Evolutionary conservation across 257 asterid species (phyloP).

Genomic region (Solanum chmielewskii): DNA sequence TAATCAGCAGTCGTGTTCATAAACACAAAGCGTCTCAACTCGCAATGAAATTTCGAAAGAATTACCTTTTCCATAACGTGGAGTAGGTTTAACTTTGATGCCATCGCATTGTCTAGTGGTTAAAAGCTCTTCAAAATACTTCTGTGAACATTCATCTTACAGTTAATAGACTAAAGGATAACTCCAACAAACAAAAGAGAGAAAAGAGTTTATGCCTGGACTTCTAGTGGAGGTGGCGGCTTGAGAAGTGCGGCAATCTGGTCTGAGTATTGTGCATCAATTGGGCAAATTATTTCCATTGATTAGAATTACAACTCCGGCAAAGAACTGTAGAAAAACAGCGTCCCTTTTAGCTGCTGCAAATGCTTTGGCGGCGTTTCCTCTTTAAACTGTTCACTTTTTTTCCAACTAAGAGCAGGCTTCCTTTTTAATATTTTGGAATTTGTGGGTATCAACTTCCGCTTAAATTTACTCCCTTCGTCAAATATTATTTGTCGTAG

Average conservation of each 20-base stretch:
- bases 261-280: conserved; percentile 32
- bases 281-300: conserved; percentile 30
- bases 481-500: no score
- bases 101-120: conserved; percentile 32
- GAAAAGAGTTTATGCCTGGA: conserved; percentile 27
- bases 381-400: neutral
- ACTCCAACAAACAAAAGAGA: neutral
- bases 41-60: neutral
- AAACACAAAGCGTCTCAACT: neutral
- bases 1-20: neutral
- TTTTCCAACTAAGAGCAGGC: neutral
- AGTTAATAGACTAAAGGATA: neutral
- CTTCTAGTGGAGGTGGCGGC: conserved; percentile 45
- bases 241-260: conserved; percentile 47
- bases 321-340: neutral
- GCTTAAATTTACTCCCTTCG: no score
- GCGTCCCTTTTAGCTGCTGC: neutral
- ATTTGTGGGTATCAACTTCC: no score
- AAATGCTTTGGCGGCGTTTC: neutral
- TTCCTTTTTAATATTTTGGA: no score
- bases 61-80: conserved; percentile 61
- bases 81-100: conserved; percentile 48
- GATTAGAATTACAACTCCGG: neutral
- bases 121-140: conserved; percentile 47
- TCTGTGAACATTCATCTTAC: conserved; percentile 23